Percentiles rank a stretch among this genome's conserved stretches.
Evolutionary conservation across 176 grass and related monocot genomes (phyloP).

Genomic region (Juncus inflexus): DNA sequence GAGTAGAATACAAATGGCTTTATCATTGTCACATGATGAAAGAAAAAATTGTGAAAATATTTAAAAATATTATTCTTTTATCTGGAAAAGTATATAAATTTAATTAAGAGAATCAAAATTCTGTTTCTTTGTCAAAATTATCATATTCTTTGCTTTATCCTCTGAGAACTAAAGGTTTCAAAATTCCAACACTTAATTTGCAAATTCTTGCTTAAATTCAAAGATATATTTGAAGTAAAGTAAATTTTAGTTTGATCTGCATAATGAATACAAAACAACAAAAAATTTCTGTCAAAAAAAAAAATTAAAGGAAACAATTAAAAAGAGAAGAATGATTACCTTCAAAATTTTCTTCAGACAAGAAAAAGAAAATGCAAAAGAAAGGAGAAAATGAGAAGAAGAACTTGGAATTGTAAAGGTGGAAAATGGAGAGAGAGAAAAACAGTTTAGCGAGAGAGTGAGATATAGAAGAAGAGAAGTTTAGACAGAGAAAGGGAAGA

Average conservation of each 20-base stretch:
- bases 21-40: background rate
- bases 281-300: background rate
- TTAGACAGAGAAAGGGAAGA: slow-evolving; percentile 1
- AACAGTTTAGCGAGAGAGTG: slow-evolving; percentile 4
- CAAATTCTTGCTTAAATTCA: too few relatives aligned
- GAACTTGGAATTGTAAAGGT: slow-evolving; percentile 10
- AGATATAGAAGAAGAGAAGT: background rate
- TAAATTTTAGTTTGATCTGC: too few relatives aligned
- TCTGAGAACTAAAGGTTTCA: too few relatives aligned
- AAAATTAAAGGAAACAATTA: background rate
- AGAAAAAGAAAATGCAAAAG: background rate
- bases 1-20: background rate
- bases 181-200: too few relatives aligned
- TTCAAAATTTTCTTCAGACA: background rate
- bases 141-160: too few relatives aligned
- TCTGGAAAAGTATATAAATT: too few relatives aligned
- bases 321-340: background rate
- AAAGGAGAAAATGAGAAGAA: slow-evolving; percentile 10
- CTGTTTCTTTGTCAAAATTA: too few relatives aligned
- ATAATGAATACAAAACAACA: too few relatives aligned
- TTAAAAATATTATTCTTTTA: background rate
- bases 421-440: background rate
- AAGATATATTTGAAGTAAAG: too few relatives aligned
- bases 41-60: background rate
- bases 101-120: too few relatives aligned